A percentile compares a stretch with the other conserved stretches of the same genome.
Evolutionary conservation across 1,284 basidiomycete species (phyloP).

Genomic region (Xerocomus amazonicus): DNA sequence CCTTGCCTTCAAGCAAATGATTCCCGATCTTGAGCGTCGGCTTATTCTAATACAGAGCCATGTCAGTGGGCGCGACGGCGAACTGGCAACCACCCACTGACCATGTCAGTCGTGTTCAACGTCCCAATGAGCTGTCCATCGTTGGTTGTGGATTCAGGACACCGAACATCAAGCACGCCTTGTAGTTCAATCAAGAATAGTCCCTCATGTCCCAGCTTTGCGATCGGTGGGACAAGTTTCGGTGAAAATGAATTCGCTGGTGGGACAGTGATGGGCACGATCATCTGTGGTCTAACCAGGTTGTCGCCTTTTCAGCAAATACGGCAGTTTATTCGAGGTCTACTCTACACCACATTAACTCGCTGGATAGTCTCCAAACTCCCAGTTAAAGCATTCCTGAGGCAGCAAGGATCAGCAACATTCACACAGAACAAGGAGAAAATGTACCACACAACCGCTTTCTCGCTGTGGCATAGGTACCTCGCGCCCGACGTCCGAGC

Average conservation of each 20-base stretch:
- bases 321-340: neutral
- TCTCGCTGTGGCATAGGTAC: slow-evolving; percentile 52
- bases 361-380: slow-evolving; percentile 52
- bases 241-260: slow-evolving; percentile 31
- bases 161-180: slow-evolving; percentile 64
- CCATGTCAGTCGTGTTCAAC: slow-evolving; percentile 52
- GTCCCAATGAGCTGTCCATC: slow-evolving; percentile 64
- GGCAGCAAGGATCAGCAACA: slow-evolving; percentile 1
- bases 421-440: neutral
- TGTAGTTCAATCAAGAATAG: slow-evolving; percentile 74
- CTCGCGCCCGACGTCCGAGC: slow-evolving; percentile 52
- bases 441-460: slow-evolving; percentile 61
- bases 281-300: slow-evolving; percentile 35
- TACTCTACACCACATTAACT: slow-evolving; percentile 1
- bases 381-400: slow-evolving; percentile 69
- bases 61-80: slow-evolving; percentile 10
- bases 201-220: slow-evolving; percentile 64
- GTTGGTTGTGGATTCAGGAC: slow-evolving; percentile 40
- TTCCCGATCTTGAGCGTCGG: slow-evolving; percentile 82
- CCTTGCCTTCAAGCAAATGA: slow-evolving; percentile 85
- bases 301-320: too few relatives aligned
- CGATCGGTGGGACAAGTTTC: slow-evolving; percentile 56
- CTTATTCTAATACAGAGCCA: slow-evolving; percentile 51
- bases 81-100: slow-evolving; percentile 27
- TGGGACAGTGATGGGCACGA: slow-evolving; percentile 47